Evolutionary conservation across 257 asterid genomes (phyloP).

Genomic region (Ajuga chamaepitys): DNA sequence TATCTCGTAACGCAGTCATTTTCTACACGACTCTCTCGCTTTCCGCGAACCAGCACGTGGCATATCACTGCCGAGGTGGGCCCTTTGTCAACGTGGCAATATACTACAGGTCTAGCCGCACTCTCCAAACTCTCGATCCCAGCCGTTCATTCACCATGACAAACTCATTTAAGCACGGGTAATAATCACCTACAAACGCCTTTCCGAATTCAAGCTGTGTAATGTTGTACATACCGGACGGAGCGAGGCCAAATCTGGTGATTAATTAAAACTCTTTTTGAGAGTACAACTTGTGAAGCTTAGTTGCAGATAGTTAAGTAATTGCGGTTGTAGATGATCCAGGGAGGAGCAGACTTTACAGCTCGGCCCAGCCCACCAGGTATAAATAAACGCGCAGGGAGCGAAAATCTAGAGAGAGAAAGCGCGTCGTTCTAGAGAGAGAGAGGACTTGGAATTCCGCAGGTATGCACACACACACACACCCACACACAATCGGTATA

Average conservation of each 20-base stretch:
- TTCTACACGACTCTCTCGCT: constrained; percentile 33
- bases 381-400: constrained; percentile 20
- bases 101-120: background rate
- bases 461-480: constrained; percentile 17
- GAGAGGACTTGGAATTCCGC: constrained; percentile 24
- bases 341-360: constrained; percentile 12
- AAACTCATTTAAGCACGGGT: constrained; percentile 19
- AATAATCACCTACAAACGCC: constrained; percentile 10
- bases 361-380: constrained; percentile 12
- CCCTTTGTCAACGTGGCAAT: constrained; percentile 12
- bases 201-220: background rate
- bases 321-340: constrained; percentile 15
- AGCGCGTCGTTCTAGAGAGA: constrained; percentile 28
- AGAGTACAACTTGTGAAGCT: background rate
- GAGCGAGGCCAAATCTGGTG: background rate
- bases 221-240: constrained; percentile 9
- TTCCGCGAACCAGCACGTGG: constrained; percentile 36
- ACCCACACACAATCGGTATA: background rate
- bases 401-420: constrained; percentile 26
- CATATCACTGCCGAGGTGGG: constrained; percentile 8
- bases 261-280: background rate
- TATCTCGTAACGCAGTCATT: constrained; percentile 32
- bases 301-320: background rate
- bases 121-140: constrained; percentile 22
- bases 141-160: constrained; percentile 27